Base-by-base conservation (phyloP, 2,329 filamentous ascomycete genomes). In the Graphium sp. region DNA sequence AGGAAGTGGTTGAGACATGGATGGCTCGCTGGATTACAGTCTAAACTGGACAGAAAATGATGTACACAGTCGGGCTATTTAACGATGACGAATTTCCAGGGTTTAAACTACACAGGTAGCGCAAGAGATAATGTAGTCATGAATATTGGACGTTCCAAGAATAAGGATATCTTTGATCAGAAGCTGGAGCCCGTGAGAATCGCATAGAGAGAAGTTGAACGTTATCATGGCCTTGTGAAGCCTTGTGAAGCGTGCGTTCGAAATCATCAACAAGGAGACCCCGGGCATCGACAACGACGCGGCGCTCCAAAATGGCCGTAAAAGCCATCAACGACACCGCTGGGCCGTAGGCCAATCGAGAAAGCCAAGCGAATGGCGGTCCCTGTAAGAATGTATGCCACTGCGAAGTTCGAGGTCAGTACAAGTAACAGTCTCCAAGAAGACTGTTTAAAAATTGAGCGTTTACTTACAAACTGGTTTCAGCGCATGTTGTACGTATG, bases 1-100 rank as follows among this genome's bases (percentile, higher is more conserved):
- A 79, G 50, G 48, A 57, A 19, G 54, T 74, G 12, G 65, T 67
- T 2, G 53, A 69, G 18, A 66, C 66, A 35, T 79, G 73, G 73
- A 76, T 78, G 71, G 72, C 66, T 2, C 56, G 74, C 32, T 78
- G 72, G 72, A 72, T 74, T 30, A 50, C 55, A 26, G 43, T 67
- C 7, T 32, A 23, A 18, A 4, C 18, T 16, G 12, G 18, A 18
- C 19, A 17, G 24, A 15, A 7, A 7, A 32, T 14, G 25, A 11
- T 12, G 17, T 11, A 28, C 15, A 11, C 18, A 9, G 7, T 13
- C 13, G 8, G 9, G 26, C 26, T 13, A 28, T 18, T n/a, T 19
- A 12, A 12, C 25, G 8, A 27, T 27, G 9, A 18, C n/a, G 25
- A 18, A 18, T 17, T 27, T 16, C 16, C 14, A 18, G 16, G 25